A percentile compares a stretch with the other conserved stretches of the same genome.
phyloP scores from a whole-genome alignment of 2,329 filamentous ascomycete species.

The Ascochyta lentis region DNA sequence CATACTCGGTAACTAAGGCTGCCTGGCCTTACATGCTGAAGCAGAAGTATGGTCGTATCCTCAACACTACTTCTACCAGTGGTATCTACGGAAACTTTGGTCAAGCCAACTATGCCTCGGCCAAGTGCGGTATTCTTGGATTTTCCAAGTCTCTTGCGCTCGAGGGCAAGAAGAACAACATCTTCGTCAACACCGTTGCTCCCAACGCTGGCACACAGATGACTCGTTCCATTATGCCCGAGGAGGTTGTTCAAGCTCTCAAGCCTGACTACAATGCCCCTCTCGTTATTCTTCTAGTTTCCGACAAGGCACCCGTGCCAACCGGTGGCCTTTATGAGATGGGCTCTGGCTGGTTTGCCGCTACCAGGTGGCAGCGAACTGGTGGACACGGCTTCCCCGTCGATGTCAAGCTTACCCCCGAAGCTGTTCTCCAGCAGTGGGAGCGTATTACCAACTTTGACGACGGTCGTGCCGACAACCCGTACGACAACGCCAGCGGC shows the following conservation, averaged over 20 bases:
- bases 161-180: constrained; percentile 97
- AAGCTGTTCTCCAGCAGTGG: constrained; percentile 72
- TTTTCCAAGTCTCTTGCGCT: constrained; percentile 92
- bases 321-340: constrained; percentile 94
- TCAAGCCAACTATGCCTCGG: constrained; percentile 93
- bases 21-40: constrained; percentile 98
- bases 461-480: constrained; percentile 85
- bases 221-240: constrained; percentile 92
- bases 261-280: constrained; percentile 99
- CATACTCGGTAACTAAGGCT: constrained; percentile 96
- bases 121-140: constrained; percentile 78
- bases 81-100: constrained; percentile 99
- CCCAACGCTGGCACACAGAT: constrained; percentile 96
- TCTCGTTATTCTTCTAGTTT: constrained; percentile 83
- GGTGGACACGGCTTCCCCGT: constrained; percentile 91
- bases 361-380: constrained; percentile 92
- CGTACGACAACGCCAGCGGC: constrained; percentile 77
- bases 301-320: constrained; percentile 83
- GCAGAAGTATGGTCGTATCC: constrained; percentile 96
- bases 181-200: constrained; percentile 96
- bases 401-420: constrained; percentile 77
- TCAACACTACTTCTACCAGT: constrained; percentile 96
- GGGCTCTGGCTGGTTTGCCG: constrained; percentile 89
- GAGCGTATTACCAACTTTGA: constrained; percentile 85
- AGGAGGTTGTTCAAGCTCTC: constrained; percentile 98